Conservation (phyloP, 1,284 basidiomycete species). For the Testicularia cyperi region DNA sequence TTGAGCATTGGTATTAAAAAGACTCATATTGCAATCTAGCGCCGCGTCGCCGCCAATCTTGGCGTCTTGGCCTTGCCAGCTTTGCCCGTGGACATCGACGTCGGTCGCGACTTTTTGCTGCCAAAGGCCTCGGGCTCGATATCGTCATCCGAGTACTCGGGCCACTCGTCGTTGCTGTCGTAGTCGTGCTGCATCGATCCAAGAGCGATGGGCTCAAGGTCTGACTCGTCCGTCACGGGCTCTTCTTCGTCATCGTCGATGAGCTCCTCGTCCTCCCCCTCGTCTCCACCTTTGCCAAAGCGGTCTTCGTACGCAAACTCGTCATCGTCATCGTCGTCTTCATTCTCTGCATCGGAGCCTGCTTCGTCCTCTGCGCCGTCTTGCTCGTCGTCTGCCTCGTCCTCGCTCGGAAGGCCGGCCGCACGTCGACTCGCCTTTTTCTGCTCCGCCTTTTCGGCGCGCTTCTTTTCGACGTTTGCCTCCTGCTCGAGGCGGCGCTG, state of each 20-base stretch:
- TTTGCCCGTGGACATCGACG: too few species aligned
- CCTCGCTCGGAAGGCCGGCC: constrained; percentile 15
- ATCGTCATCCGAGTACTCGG: constrained; percentile 19
- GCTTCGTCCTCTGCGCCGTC: constrained; percentile 13
- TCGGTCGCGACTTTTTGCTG: too few species aligned
- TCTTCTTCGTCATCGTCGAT: constrained; percentile 42
- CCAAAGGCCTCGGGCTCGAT: too few species aligned
- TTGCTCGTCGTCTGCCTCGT: constrained; percentile 13
- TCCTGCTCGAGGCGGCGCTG: constrained; percentile 45
- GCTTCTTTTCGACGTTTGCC: constrained; percentile 49
- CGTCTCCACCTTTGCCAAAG: constrained; percentile 9
- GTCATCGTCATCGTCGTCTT: constrained; percentile 35
- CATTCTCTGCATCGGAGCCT: constrained; percentile 2
- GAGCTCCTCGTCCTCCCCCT: constrained; percentile 19
- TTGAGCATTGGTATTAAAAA: too few species aligned
- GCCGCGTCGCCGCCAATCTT: too few species aligned
- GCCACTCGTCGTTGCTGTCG: constrained; percentile 25
- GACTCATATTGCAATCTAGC: too few species aligned
- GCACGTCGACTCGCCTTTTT: constrained; percentile 8
- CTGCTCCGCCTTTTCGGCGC: constrained; percentile 34
- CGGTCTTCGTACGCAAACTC: constrained; percentile 56
- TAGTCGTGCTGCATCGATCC: constrained; percentile 39
- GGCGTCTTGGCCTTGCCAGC: too few species aligned
- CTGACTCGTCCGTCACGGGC: constrained; percentile 35
- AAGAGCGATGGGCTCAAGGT: constrained; percentile 47